These are phyloP conservation scores for Pyrenophora teres DNA, from an alignment of 2,329 filamentous ascomycete species.

Conservation along the genomic window DNA sequence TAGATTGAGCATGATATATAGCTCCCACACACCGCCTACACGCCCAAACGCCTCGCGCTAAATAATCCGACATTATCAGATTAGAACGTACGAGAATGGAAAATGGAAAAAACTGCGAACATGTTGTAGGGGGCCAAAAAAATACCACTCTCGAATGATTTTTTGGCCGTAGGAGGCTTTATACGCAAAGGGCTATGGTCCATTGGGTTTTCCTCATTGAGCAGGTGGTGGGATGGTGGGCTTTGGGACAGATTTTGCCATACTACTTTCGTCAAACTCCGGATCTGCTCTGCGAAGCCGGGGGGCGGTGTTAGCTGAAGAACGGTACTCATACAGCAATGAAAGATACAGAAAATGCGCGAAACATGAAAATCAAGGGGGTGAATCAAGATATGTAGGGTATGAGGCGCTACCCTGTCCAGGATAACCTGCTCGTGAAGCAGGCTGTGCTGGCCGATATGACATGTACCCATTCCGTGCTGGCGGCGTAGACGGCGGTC, in stretches of 20 bases:
- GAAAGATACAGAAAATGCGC: conserved; percentile 16
- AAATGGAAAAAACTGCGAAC: no score
- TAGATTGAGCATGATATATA: no score
- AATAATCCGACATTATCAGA: no score
- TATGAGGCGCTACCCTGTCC: conserved; percentile 35
- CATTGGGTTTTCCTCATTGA: no score
- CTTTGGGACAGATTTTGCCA: neutral
- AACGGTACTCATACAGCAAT: conserved; percentile 21
- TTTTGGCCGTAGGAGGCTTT: no score
- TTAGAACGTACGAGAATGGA: no score
- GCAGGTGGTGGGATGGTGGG: no score
- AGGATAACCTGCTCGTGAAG: conserved; percentile 26
- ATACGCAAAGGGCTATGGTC: no score
- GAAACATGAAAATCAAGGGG: conserved; percentile 29
- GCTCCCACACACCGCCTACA: no score
- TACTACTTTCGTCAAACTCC: conserved; percentile 38
- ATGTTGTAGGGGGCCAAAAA: no score
- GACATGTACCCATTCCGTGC: conserved; percentile 18
- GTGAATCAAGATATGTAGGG: conserved; percentile 32
- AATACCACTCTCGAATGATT: no score
- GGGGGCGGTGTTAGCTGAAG: conserved; percentile 27
- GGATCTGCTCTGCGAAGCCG: conserved; percentile 25
- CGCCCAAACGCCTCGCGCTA: no score
- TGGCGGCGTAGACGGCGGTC: conserved; percentile 30
- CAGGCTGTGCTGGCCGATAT: conserved; percentile 31